Evolutionary conservation across 768 basidiomycete genomes (phyloP).

Genomic region (Macrolepiota fuliginosa): DNA sequence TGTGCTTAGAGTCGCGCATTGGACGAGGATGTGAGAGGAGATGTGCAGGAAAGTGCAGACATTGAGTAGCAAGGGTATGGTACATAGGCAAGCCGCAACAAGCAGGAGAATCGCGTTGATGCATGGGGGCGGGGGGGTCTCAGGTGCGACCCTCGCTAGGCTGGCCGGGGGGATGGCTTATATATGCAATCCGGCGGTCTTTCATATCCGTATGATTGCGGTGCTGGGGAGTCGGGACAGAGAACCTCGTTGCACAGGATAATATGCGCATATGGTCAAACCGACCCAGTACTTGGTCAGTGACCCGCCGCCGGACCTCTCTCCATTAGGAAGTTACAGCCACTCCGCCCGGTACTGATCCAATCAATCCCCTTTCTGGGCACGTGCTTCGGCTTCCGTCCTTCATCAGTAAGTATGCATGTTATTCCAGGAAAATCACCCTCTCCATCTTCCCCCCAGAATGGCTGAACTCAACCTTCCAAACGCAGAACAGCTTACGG

Average conservation of each 20-base stretch:
- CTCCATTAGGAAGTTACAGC: constrained; percentile 6
- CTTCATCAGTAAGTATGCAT: neutral
- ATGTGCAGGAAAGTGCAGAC: constrained; percentile 34
- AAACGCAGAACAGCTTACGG: constrained; percentile 33
- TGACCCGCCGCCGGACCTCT: constrained; percentile 3
- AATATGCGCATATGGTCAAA: constrained; percentile 42
- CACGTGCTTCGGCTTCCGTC: neutral
- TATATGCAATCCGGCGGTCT: constrained; percentile 47
- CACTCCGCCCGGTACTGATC: constrained; percentile 1
- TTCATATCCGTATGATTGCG: constrained; percentile 46
- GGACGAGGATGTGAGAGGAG: constrained; percentile 29
- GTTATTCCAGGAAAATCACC: neutral
- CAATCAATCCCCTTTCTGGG: neutral
- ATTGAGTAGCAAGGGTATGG: constrained; percentile 32
- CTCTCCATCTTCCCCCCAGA: neutral
- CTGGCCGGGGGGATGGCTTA: constrained; percentile 25
- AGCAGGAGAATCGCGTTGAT: constrained; percentile 21
- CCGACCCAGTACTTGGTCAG: constrained; percentile 34
- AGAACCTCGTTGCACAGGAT: constrained; percentile 30
- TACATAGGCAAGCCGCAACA: constrained; percentile 38
- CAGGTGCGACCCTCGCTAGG: constrained; percentile 22
- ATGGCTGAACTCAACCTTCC: constrained; percentile 4
- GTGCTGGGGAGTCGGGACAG: constrained; percentile 32
- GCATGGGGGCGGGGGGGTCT: constrained; percentile 29
- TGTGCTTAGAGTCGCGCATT: constrained; percentile 21